Base-by-base conservation (phyloP, 768 basidiomycete species). In the Russula lepida region DNA sequence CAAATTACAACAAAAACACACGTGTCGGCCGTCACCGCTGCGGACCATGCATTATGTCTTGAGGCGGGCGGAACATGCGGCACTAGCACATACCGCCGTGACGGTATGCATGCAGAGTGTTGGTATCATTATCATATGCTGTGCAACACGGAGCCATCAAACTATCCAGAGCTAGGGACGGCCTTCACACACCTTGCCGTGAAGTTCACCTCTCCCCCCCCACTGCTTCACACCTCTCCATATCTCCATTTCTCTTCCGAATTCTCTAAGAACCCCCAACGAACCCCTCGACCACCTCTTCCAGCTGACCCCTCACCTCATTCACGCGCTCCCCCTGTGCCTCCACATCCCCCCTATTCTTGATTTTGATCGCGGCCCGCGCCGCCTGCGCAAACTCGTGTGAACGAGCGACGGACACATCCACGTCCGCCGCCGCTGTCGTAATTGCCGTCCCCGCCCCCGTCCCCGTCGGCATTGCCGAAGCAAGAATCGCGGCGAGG, bases 371-470 rank as follows among this genome's bases (percentile, higher is more conserved):
- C n/a, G 78, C 82, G 1, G 76, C 74, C 56, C 87, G 77, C 8
- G 84, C 78, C 65, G 82, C 80, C 57, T 72, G 71, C 15, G 79
- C 79, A 65, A 87, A 89, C 60, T 83, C 79, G 63, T 79, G 78
- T 13, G 89, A 88, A 50, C 72, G 73, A 63, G 76, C 70, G 15
- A 87, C 77, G 28, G 78, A 75, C 44, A 65, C 64, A 39, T 79
- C 74, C 19, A 73, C 65, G 35, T 71, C 62, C 1, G 54, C 46
- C 15, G 62, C 58, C 3, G 21, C 30, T 8, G 30, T n/a, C 32
- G 50, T 12, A n/a, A n/a, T n/a, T n/a, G 50, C 15, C 5, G 50
- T 32, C 30, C 19, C 2, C 8, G 49, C 56, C 37, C 47, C 15
- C 9, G 48, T 43, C n/a, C 1, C 28, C 2, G 28, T 46, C 23